Evolutionary conservation across 768 basidiomycete genomes (phyloP), one percentile per base, ranked within the genome.

Genomic region (Hydnum rufescens): DNA sequence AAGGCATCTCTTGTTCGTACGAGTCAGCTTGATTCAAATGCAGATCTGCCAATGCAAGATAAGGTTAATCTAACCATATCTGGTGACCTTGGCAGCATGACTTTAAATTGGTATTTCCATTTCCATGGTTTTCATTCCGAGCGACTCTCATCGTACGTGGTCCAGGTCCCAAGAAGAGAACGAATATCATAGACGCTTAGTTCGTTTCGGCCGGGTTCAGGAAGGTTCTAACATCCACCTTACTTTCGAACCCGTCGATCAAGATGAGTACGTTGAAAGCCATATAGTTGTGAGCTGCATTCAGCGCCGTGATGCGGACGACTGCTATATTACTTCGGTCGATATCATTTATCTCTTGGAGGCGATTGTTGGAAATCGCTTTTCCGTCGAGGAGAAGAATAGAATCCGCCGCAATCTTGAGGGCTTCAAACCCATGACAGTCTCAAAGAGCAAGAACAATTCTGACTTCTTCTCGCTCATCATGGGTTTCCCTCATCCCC

Each of bases 361-460:
- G 67, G 78, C 78, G 57, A 67, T 82, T 47, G 72, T 76, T 36
- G 86, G 82, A 42, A 67, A 68, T 2, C 72, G 81, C 49, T 92
- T 95, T 61, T 80, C 79, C 29, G 83, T 95, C 47, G 89, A 95
- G 65, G 93, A 96, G 71, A 96, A 93, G 73, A 96, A 96, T 61
- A 73, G 93, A 51, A 93, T 96, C 59, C 72, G 93, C 56, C 74
- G 92, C 53, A 97, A 97, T 65, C 70, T 99, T 29, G 92, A 99
- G 64, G 87, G 85, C 25, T 82, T 95, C 61, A 74, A 80, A 50
- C 93, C 93, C 1, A 81, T 77, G 52, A 95, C 92, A 0, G 78
- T 96, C 3, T 82, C 83, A 28, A 99, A 95, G 68, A 82, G 85
- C 58, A 68, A 74, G 0, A 82, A 78, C 6, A 80, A 75, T 53